phyloP scores from a whole-genome alignment of 164 flowering plant genomes.

The Amborella trichopoda region DNA sequence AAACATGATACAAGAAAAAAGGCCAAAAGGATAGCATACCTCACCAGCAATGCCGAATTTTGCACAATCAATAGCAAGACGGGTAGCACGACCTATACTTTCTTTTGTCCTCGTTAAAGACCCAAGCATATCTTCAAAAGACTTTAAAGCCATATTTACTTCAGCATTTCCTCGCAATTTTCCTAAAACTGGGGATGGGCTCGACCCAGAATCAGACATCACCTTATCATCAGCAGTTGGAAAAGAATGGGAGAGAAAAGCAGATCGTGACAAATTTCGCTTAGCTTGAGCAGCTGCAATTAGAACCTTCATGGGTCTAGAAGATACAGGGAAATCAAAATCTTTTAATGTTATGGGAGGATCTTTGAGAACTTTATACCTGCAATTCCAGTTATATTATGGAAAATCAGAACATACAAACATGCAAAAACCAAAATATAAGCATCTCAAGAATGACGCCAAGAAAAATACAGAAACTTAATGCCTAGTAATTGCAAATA shows the following conservation, averaged over 20 bases:
- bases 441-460: too few species aligned
- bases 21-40: constrained; percentile 26
- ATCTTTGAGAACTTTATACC: constrained; percentile 28
- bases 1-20: too few species aligned
- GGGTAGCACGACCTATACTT: constrained; percentile 90
- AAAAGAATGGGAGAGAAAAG: constrained; percentile 14
- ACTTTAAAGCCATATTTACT: constrained; percentile 35
- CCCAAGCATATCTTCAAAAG: constrained; percentile 55
- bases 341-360: constrained; percentile 13
- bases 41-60: constrained; percentile 61
- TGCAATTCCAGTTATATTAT: constrained; percentile 15
- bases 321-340: constrained; percentile 9
- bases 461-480: too few species aligned
- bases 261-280: constrained; percentile 13
- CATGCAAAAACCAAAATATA: too few species aligned
- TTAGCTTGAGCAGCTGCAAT: constrained; percentile 15
- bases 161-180: constrained; percentile 26
- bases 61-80: constrained; percentile 84
- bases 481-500: too few species aligned
- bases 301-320: constrained; percentile 16
- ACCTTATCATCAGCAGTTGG: constrained; percentile 21
- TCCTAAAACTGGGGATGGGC: constrained; percentile 19
- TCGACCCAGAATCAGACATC: constrained; percentile 17
- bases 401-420: too few species aligned
- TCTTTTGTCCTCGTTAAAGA: constrained; percentile 81